phyloP scores from a whole-genome alignment of 2,329 filamentous ascomycete genomes.

The Harringtonia aguacate region DNA sequence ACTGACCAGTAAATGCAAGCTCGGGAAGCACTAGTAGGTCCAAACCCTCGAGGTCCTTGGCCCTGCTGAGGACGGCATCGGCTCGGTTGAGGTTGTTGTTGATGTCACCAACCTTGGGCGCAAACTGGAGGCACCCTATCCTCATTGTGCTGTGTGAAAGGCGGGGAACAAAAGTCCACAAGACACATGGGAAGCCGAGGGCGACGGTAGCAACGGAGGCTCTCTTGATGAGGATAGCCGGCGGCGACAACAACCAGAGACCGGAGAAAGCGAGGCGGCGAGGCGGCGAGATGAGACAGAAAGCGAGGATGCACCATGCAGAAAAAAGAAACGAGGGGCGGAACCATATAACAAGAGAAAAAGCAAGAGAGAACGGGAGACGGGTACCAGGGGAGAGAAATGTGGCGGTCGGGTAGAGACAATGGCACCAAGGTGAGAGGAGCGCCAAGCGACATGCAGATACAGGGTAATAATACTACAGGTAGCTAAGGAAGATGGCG shows the following conservation, averaged over 20 bases:
- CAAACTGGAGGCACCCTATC: constrained; percentile 53
- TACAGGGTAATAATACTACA: too few relatives aligned
- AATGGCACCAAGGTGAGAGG: too few relatives aligned
- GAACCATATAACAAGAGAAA: too few relatives aligned
- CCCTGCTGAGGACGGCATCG: constrained; percentile 47
- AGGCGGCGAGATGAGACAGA: background rate
- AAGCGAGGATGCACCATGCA: background rate
- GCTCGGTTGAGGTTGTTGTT: constrained; percentile 61
- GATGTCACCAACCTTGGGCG: constrained; percentile 58
- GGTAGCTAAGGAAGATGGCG: too few relatives aligned
- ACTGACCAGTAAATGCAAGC: constrained; percentile 61
- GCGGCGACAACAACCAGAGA: background rate
- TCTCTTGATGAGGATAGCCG: too few relatives aligned
- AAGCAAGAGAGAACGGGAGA: too few relatives aligned
- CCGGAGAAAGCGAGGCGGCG: background rate
- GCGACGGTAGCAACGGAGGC: background rate
- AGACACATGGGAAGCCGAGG: background rate
- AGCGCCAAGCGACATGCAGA: too few relatives aligned
- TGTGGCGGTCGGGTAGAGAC: too few relatives aligned
- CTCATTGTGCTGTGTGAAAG: constrained; percentile 13
- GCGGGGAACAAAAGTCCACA: background rate
- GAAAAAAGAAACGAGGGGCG: background rate
- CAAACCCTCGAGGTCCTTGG: constrained; percentile 45
- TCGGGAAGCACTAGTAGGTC: constrained; percentile 68
- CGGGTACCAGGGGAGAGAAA: too few relatives aligned